Percentiles rank a stretch among this genome's conserved stretches.
These are phyloP conservation scores for Thymus mandschuricus DNA, from an alignment of 257 asterid genomes.

Conservation along the genomic window DNA sequence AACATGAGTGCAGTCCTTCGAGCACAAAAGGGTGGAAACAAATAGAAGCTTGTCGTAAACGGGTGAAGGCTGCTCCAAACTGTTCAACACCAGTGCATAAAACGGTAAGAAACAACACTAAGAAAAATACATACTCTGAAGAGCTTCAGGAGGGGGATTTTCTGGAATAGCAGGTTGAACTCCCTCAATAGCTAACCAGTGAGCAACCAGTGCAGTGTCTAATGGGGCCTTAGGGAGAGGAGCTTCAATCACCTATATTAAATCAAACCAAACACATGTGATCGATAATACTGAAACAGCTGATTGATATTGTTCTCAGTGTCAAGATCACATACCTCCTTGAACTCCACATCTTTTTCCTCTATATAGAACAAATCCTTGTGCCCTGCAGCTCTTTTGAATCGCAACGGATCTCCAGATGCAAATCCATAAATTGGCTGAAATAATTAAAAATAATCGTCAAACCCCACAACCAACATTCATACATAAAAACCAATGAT, in stretches of 20 bases:
- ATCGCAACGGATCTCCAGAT: conserved; percentile 81
- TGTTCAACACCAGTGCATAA: neutral
- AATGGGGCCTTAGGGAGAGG: conserved; percentile 94
- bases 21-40: neutral
- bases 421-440: conserved; percentile 97
- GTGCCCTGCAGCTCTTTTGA: conserved; percentile 91
- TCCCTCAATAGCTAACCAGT: conserved; percentile 97
- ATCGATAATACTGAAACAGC: conserved; percentile 5
- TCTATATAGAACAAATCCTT: conserved; percentile 89
- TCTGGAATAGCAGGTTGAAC: conserved; percentile 98
- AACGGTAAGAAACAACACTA: neutral
- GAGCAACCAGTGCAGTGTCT: conserved; percentile 79
- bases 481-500: neutral
- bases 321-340: conserved; percentile 63
- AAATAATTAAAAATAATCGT: conserved; percentile 22
- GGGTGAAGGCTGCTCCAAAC: neutral
- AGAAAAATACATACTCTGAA: conserved; percentile 45
- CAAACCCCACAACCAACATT: conserved; percentile 26
- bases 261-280: conserved; percentile 21
- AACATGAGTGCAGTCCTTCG: neutral
- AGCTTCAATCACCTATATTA: conserved; percentile 84
- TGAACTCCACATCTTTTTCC: conserved; percentile 90
- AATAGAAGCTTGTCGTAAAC: neutral
- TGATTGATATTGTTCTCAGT: conserved; percentile 5
- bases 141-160: conserved; percentile 90